A percentile compares a stretch with the other conserved stretches of the same genome.
These are phyloP conservation scores for Candida sonorensis DNA, from an alignment of 805 yeast genomes.

Conservation along the genomic window DNA sequence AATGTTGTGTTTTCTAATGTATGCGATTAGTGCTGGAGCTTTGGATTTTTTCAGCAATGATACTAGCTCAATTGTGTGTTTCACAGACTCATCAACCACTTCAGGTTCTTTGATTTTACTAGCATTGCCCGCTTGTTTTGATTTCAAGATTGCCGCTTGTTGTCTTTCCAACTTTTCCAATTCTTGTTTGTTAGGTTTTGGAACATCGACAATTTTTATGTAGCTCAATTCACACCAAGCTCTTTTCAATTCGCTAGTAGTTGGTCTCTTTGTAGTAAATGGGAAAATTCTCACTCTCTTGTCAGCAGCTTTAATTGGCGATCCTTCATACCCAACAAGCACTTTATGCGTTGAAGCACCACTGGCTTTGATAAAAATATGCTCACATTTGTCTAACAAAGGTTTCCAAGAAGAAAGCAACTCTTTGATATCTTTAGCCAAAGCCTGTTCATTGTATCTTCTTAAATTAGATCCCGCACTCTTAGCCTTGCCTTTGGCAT, in stretches of 20 bases:
- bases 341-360: slow-evolving; percentile 62
- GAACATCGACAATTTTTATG: slow-evolving; percentile 46
- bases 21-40: slow-evolving; percentile 65
- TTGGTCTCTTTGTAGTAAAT: slow-evolving; percentile 85
- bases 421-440: slow-evolving; percentile 70
- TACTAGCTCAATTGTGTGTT: slow-evolving; percentile 52
- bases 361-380: slow-evolving; percentile 74
- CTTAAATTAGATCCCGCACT: slow-evolving; percentile 92
- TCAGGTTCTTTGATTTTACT: slow-evolving; percentile 13
- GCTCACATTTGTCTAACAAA: slow-evolving; percentile 52
- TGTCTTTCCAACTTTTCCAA: slow-evolving; percentile 25
- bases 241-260: slow-evolving; percentile 67
- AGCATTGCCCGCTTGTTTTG: slow-evolving; percentile 13
- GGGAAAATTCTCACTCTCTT: slow-evolving; percentile 66
- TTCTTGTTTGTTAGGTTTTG: slow-evolving; percentile 34
- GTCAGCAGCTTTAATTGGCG: slow-evolving; percentile 47
- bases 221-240: slow-evolving; percentile 80
- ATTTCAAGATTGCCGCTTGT: slow-evolving; percentile 23
- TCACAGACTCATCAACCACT: slow-evolving; percentile 30
- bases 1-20: slow-evolving; percentile 51
- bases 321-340: slow-evolving; percentile 60
- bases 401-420: slow-evolving; percentile 60
- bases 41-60: slow-evolving; percentile 61
- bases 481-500: slow-evolving; percentile 89
- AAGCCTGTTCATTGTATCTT: slow-evolving; percentile 82